Evolutionary conservation across 2,329 filamentous ascomycete species (phyloP).

Genomic region (Sclerotiophoma versabilis): DNA sequence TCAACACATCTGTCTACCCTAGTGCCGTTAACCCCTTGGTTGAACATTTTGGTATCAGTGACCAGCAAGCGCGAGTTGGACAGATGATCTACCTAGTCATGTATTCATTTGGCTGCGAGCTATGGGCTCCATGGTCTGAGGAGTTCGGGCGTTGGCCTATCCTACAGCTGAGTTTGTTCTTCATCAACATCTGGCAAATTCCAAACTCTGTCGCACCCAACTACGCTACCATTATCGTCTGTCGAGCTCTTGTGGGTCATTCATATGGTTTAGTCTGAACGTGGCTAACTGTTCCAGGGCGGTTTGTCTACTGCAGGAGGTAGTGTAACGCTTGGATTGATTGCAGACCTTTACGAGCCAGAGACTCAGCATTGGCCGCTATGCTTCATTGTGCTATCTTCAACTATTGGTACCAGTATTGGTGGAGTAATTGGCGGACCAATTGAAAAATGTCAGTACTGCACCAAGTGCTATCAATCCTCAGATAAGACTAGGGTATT

Average conservation of each 20-base stretch:
- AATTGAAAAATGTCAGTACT: constrained; percentile 50
- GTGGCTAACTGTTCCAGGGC: constrained; percentile 31
- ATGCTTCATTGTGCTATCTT: constrained; percentile 60
- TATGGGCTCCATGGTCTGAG: constrained; percentile 82
- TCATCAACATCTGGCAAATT: constrained; percentile 72
- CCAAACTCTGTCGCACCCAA: constrained; percentile 65
- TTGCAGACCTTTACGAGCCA: constrained; percentile 66
- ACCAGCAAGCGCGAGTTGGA: constrained; percentile 31
- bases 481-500: constrained; percentile 66
- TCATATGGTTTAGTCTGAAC: not conserved
- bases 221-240: constrained; percentile 70
- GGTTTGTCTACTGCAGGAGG: constrained; percentile 63
- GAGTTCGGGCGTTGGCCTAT: constrained; percentile 70
- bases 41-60: constrained; percentile 63
- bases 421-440: constrained; percentile 72
- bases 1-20: constrained; percentile 62
- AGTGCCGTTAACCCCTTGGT: constrained; percentile 60
- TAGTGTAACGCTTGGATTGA: constrained; percentile 68
- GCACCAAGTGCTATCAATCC: constrained; percentile 48
- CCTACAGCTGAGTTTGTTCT: constrained; percentile 66
- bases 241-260: constrained; percentile 62
- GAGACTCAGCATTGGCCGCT: constrained; percentile 66
- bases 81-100: constrained; percentile 68
- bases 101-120: constrained; percentile 84
- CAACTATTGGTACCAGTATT: constrained; percentile 73